Percentiles rank a stretch among this genome's conserved stretches.
Evolutionary conservation across 371 early-diverging fungal species (phyloP).

Genomic region (Mortierella sp.): DNA sequence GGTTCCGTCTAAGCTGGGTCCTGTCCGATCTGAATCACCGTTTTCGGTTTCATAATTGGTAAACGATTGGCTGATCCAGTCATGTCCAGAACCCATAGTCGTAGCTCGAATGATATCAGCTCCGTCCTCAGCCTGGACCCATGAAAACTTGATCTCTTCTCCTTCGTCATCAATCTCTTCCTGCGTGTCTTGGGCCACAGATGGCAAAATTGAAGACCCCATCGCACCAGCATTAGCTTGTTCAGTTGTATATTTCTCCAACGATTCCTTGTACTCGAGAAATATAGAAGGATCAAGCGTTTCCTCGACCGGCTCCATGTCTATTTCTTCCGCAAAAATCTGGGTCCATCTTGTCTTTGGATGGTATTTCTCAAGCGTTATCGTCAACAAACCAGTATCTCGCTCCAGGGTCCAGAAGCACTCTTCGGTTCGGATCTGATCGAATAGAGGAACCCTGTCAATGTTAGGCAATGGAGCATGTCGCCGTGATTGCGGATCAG

Average conservation of each 20-base stretch:
- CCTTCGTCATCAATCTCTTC: slow-evolving; percentile 78
- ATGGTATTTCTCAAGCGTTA: slow-evolving; percentile 74
- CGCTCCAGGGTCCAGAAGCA: slow-evolving; percentile 82
- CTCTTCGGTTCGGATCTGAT: slow-evolving; percentile 66
- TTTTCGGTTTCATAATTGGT: slow-evolving; percentile 35
- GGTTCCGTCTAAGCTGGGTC: slow-evolving; percentile 22
- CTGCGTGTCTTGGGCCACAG: slow-evolving; percentile 68
- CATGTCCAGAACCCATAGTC: slow-evolving; percentile 54
- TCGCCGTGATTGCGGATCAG: slow-evolving; percentile 15
- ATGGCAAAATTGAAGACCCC: slow-evolving; percentile 53
- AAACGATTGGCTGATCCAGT: slow-evolving; percentile 66
- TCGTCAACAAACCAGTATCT: slow-evolving; percentile 61
- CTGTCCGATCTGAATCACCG: slow-evolving; percentile 27
- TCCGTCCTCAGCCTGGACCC: slow-evolving; percentile 47
- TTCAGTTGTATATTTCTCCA: slow-evolving; percentile 75
- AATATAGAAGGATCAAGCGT: slow-evolving; percentile 73
- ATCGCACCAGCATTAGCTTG: slow-evolving; percentile 30
- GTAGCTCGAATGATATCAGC: slow-evolving; percentile 55
- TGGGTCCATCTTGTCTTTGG: slow-evolving; percentile 80
- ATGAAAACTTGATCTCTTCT: slow-evolving; percentile 59
- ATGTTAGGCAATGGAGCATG: slow-evolving; percentile 43
- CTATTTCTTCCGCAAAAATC: slow-evolving; percentile 69
- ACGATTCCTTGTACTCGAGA: slow-evolving; percentile 63
- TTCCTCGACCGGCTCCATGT: slow-evolving; percentile 74
- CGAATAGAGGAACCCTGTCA: slow-evolving; percentile 56